phyloP scores from a whole-genome alignment of 768 basidiomycete genomes.

The Dendrothele bispora region DNA sequence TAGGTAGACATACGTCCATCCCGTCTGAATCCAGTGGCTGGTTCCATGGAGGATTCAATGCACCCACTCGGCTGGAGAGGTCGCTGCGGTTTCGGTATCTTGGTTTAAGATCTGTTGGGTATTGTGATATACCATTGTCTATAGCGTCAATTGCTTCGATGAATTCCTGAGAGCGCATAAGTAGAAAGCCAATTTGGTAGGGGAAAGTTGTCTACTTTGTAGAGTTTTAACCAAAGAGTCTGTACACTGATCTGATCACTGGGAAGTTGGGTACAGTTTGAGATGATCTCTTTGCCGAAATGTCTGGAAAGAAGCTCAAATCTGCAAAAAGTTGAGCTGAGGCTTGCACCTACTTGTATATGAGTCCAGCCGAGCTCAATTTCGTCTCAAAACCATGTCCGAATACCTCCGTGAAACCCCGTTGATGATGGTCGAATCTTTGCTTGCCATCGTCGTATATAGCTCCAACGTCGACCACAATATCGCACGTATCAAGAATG shows the following conservation, averaged over 20 bases:
- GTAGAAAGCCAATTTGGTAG: slow-evolving; percentile 4
- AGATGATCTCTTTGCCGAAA: slow-evolving; percentile 85
- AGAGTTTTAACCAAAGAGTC: slow-evolving; percentile 84
- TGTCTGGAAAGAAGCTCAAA: slow-evolving; percentile 49
- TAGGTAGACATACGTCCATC: slow-evolving; percentile 61
- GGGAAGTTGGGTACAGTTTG: slow-evolving; percentile 51
- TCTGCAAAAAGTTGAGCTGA: not conserved
- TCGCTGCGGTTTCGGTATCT: slow-evolving; percentile 81
- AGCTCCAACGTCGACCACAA: slow-evolving; percentile 96
- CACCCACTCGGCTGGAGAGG: slow-evolving; percentile 78
- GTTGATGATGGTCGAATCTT: slow-evolving; percentile 95
- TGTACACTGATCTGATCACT: slow-evolving; percentile 63
- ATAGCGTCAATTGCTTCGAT: slow-evolving; percentile 93
- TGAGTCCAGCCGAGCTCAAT: slow-evolving; percentile 86
- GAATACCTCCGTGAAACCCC: slow-evolving; percentile 88
- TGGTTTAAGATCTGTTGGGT: slow-evolving; percentile 61
- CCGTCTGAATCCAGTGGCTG: slow-evolving; percentile 62
- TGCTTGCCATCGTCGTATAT: slow-evolving; percentile 79
- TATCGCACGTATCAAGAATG: slow-evolving; percentile 77
- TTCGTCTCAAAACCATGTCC: slow-evolving; percentile 88
- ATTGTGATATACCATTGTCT: slow-evolving; percentile 93
- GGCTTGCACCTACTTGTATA: slow-evolving; percentile 78
- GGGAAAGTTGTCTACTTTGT: slow-evolving; percentile 51
- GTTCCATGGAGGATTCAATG: slow-evolving; percentile 93
- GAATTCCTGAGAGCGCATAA: slow-evolving; percentile 61